Evolutionary conservation across 202 grass and related monocot species (phyloP), one percentile per base, ranked within the genome.

Genomic region (Setaria viridis): DNA sequence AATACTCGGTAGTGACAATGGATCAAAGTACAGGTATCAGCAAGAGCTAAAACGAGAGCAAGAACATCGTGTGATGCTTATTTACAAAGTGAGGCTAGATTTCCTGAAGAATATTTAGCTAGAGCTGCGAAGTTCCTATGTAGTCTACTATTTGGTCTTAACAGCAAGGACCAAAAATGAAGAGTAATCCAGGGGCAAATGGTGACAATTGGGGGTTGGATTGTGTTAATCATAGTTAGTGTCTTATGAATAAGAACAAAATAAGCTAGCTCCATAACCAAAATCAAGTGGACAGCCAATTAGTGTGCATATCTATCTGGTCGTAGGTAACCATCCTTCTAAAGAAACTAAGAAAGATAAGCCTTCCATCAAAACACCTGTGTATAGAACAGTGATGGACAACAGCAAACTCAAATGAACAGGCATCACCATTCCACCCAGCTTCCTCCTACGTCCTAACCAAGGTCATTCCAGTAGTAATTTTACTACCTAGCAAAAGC

Each of bases 181-280:
- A 47, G 29, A 49, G 64, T 78, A 78, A 14, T 77, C 62, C n/a
- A 21, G 13, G 39, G 37, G 41, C 10, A 84, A 84, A 34, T 64
- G 33, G 13, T 15, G 57, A 66, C 2, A 42, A 64, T 67, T 83
- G 32, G 55, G 67, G 7, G 0, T 8, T 63, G 43, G 47, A 37
- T 13, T 49, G 37, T 57, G 30, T 30, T 74, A 73, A 67, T 79
- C 67, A n/a, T 81, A 46, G 19, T 54, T 58, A 76, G 60, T 15
- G 0, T 9, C 56, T 25, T 66, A 64, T 20, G 13, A 73, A 84
- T 65, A 19, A 9, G 7, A 55, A 88, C 29, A 14, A 21, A 72
- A 72, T 57, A 79, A 88, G 48, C 47, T 74, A 49, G 62, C n/a
- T 84, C 42, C 32, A 41, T 37, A 67, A 67, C 8, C 32, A 74